A percentile compares a stretch with the other conserved stretches of the same genome.
Evolutionary conservation across 2,329 filamentous ascomycete genomes (phyloP).

Genomic region (Pezicula radicicola): DNA sequence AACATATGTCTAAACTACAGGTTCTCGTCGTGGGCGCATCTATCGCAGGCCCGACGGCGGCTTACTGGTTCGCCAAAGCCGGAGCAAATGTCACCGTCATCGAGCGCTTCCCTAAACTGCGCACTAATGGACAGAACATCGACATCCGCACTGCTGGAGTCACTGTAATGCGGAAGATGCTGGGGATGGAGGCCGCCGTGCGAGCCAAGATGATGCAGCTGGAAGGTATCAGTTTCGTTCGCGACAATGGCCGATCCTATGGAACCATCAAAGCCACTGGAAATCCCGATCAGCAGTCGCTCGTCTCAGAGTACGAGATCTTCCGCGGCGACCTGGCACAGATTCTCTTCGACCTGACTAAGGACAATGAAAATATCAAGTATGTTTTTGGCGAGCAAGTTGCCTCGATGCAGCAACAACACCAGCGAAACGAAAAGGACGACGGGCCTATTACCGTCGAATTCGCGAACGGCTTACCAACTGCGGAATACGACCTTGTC

Average conservation of each 20-base stretch:
- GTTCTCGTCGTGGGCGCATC: constrained; percentile 33
- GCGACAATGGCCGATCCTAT: constrained; percentile 32
- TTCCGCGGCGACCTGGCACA: constrained; percentile 41
- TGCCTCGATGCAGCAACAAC: constrained; percentile 26
- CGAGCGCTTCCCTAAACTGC: constrained; percentile 36
- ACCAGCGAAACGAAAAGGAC: constrained; percentile 22
- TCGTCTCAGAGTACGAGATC: constrained; percentile 33
- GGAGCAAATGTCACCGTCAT: constrained; percentile 35
- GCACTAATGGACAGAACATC: constrained; percentile 38
- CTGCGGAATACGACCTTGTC: constrained; percentile 42
- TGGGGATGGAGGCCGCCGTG: constrained; percentile 34
- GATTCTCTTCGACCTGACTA: constrained; percentile 37
- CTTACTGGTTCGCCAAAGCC: constrained; percentile 41
- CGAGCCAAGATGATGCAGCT: constrained; percentile 35
- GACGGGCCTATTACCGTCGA: constrained; percentile 30
- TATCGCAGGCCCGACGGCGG: constrained; percentile 24
- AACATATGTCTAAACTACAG: background rate
- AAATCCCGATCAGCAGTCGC: constrained; percentile 36
- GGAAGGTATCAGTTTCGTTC: constrained; percentile 39
- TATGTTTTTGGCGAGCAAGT: constrained; percentile 28
- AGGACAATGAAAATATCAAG: constrained; percentile 31
- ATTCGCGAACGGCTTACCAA: constrained; percentile 34
- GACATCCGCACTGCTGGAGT: constrained; percentile 26
- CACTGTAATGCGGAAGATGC: constrained; percentile 35
- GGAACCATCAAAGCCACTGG: constrained; percentile 33